A percentile compares a stretch with the other conserved stretches of the same genome.
These are phyloP conservation scores for Lipomyces sp. DNA, from an alignment of 805 yeast species.

Conservation along the genomic window DNA sequence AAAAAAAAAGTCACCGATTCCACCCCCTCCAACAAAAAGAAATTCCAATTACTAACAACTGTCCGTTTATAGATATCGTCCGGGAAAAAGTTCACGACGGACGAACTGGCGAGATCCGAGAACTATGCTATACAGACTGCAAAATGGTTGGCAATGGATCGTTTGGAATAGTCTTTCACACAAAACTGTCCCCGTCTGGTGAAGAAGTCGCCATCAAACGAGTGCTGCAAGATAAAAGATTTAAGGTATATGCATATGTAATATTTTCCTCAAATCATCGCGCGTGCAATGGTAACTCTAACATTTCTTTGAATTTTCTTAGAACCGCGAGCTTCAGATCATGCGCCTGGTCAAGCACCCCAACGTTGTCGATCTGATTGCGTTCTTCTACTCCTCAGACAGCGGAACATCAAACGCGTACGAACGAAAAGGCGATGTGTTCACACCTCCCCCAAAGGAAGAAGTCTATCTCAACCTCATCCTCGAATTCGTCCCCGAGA, in stretches of 20 bases:
- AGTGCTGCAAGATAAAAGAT: slow-evolving; percentile 93
- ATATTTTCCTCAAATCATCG: no score
- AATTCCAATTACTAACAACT: not conserved
- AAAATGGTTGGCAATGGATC: slow-evolving; percentile 98
- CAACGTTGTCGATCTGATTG: slow-evolving; percentile 84
- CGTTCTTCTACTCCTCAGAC: slow-evolving; percentile 74
- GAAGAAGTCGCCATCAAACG: slow-evolving; percentile 90
- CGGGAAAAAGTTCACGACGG: slow-evolving; percentile 72
- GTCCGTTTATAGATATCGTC: slow-evolving; percentile 17
- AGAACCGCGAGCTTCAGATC: slow-evolving; percentile 93
- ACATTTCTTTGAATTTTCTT: slow-evolving; percentile 45
- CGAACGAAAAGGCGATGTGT: slow-evolving; percentile 41
- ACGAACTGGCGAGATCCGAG: slow-evolving; percentile 63
- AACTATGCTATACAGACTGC: slow-evolving; percentile 76
- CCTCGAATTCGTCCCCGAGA: slow-evolving; percentile 93
- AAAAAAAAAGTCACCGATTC: not conserved
- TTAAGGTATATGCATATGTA: slow-evolving; percentile 59
- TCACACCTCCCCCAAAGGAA: slow-evolving; percentile 57
- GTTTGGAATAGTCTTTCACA: slow-evolving; percentile 97
- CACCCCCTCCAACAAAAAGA: not conserved
- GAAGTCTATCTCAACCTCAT: slow-evolving; percentile 88
- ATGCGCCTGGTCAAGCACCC: slow-evolving; percentile 89
- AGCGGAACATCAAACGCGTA: slow-evolving; percentile 22
- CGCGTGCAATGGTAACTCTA: no score
- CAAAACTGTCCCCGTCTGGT: slow-evolving; percentile 72